Evolutionary conservation across 2,329 filamentous ascomycete species (phyloP).

Genomic region (Claviceps maximensis): DNA sequence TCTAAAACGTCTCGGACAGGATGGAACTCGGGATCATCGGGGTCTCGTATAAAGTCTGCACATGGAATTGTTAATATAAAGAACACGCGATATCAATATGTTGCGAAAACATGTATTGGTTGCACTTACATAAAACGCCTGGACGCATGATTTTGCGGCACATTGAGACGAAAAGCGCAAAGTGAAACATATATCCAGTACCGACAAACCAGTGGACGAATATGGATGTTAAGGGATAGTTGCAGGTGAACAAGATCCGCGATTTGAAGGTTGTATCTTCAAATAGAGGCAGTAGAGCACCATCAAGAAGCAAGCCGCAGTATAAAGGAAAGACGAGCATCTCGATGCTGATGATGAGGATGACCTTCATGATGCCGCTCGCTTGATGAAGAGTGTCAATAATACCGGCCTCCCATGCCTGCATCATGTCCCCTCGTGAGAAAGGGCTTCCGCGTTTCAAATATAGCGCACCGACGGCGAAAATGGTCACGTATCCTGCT

Average conservation of each 20-base stretch:
- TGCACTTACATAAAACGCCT: slow-evolving; percentile 73
- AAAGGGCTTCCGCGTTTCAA: slow-evolving; percentile 61
- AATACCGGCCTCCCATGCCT: slow-evolving; percentile 60
- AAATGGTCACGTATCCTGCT: slow-evolving; percentile 68
- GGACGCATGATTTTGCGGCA: slow-evolving; percentile 94
- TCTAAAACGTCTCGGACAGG: slow-evolving; percentile 94
- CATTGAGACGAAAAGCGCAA: slow-evolving; percentile 97
- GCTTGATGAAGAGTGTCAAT: slow-evolving; percentile 83
- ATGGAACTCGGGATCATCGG: slow-evolving; percentile 96
- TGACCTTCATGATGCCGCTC: slow-evolving; percentile 93
- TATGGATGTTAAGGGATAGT: slow-evolving; percentile 75
- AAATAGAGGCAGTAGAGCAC: slow-evolving; percentile 81
- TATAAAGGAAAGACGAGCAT: slow-evolving; percentile 97
- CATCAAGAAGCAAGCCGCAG: slow-evolving; percentile 80
- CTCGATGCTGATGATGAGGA: slow-evolving; percentile 95
- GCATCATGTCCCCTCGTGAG: slow-evolving; percentile 39
- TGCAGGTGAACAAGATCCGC: slow-evolving; percentile 62
- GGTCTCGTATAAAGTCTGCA: slow-evolving; percentile 87
- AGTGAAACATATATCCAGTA: slow-evolving; percentile 99
- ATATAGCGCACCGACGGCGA: slow-evolving; percentile 63
- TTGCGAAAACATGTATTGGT: neutral
- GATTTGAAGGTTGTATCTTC: slow-evolving; percentile 65
- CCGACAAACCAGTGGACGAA: slow-evolving; percentile 99
- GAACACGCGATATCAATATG: neutral
- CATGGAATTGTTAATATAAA: neutral